Percentiles rank a stretch among this genome's conserved stretches.
phyloP scores from a whole-genome alignment of 1,139 yeast genomes.

The Taiozyma sp. region DNA sequence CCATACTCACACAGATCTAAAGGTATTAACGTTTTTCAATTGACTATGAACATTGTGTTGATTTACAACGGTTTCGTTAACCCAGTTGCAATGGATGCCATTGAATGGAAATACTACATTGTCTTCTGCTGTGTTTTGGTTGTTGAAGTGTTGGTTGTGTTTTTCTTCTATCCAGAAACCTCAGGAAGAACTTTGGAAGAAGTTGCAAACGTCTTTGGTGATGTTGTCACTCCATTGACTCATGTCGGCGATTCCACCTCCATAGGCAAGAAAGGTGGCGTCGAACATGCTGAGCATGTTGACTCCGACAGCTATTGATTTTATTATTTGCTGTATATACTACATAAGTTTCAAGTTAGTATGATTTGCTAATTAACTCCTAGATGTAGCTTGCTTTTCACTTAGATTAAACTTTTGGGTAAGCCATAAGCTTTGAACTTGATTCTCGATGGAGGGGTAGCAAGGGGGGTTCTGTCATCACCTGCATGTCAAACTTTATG shows the following conservation, averaged over 20 bases:
- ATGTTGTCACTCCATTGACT: background rate
- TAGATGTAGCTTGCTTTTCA: too few species aligned
- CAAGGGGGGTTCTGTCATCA: too few species aligned
- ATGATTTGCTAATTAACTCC: background rate
- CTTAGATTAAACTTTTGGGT: too few species aligned
- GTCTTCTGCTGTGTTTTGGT: slow-evolving; percentile 38
- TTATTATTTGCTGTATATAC: background rate
- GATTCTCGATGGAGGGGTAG: too few species aligned
- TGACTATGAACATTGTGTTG: slow-evolving; percentile 26
- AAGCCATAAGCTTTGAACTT: too few species aligned
- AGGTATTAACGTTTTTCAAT: slow-evolving; percentile 25
- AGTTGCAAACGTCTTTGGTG: slow-evolving; percentile 29
- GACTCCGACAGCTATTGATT: background rate
- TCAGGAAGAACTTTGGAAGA: slow-evolving; percentile 48
- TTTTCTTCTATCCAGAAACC: slow-evolving; percentile 42
- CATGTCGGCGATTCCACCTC: background rate
- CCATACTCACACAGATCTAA: slow-evolving; percentile 32
- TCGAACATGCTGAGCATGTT: background rate
- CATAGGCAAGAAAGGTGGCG: background rate
- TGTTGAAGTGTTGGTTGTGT: slow-evolving; percentile 33
- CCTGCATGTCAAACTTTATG: too few species aligned
- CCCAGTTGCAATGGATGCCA: slow-evolving; percentile 51
- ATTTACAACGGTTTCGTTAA: slow-evolving; percentile 44
- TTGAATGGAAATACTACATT: slow-evolving; percentile 53
- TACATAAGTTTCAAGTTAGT: too few species aligned